Evolutionary conservation across 495 filamentous ascomycete species (phyloP).

Genomic region (Aspergillus baeticus): DNA sequence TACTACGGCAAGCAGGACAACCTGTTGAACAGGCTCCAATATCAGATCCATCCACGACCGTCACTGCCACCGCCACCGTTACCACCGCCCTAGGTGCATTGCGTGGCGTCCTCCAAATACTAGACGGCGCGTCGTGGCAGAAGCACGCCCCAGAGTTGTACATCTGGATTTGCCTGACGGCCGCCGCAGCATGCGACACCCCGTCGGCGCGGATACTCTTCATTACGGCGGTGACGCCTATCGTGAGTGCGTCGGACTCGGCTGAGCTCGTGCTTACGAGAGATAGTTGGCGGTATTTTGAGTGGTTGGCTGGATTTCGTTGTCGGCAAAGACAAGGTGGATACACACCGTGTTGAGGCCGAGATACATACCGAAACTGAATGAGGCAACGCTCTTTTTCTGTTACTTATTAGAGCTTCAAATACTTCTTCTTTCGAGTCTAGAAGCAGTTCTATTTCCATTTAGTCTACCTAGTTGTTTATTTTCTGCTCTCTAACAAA

Average conservation of each 20-base stretch:
- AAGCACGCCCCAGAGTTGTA: background rate
- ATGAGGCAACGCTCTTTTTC: too few relatives aligned
- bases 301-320: background rate
- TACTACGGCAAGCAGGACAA: background rate
- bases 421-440: too few relatives aligned
- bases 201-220: background rate
- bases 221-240: background rate
- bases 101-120: background rate
- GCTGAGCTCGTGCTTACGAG: background rate
- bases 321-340: too few relatives aligned
- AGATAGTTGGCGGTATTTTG: background rate
- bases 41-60: too few relatives aligned
- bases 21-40: background rate
- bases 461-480: too few relatives aligned
- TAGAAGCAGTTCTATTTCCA: too few relatives aligned
- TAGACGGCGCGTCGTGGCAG: background rate
- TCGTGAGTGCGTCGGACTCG: background rate
- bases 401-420: too few relatives aligned
- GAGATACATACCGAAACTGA: too few relatives aligned
- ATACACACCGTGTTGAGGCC: too few relatives aligned
- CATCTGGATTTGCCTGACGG: background rate
- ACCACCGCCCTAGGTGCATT: background rate
- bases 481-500: too few relatives aligned
- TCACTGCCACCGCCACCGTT: background rate
- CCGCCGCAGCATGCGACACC: background rate